Percentiles rank a stretch among this genome's conserved stretches.
phyloP scores from a whole-genome alignment of 2,329 filamentous ascomycete species.

The Colletotrichum ledebouriae region DNA sequence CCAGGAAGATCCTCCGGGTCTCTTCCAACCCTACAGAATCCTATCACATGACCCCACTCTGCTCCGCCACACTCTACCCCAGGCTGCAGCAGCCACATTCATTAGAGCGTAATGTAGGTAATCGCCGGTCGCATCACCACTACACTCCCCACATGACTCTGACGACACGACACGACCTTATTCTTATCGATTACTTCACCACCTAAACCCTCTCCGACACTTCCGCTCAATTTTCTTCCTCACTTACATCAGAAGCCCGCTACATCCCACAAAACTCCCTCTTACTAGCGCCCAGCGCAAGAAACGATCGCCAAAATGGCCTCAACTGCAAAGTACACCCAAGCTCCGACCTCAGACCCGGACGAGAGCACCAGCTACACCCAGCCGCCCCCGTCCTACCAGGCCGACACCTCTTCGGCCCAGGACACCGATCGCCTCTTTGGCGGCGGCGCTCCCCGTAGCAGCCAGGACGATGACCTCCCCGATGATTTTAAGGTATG shows the following conservation, averaged over 20 bases:
- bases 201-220: background rate
- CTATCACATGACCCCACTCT: constrained; percentile 27
- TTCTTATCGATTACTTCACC: background rate
- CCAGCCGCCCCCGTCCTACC: constrained; percentile 87
- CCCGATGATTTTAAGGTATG: constrained; percentile 95
- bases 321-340: constrained; percentile 83
- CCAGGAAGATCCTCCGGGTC: constrained; percentile 1
- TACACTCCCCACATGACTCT: constrained; percentile 40
- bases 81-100: constrained; percentile 22
- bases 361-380: constrained; percentile 79
- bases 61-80: constrained; percentile 34
- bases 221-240: background rate
- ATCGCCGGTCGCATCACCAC: constrained; percentile 33
- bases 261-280: background rate
- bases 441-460: constrained; percentile 76
- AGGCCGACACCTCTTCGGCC: constrained; percentile 60
- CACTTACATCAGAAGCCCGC: background rate
- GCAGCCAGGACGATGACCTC: constrained; percentile 84
- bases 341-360: constrained; percentile 88
- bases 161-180: constrained; percentile 34
- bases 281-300: background rate
- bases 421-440: constrained; percentile 70
- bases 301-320: constrained; percentile 67
- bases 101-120: background rate
- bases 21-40: background rate